Base-by-base conservation (phyloP, 176 grass and related monocot genomes). In the Cocos nucifera region DNA sequence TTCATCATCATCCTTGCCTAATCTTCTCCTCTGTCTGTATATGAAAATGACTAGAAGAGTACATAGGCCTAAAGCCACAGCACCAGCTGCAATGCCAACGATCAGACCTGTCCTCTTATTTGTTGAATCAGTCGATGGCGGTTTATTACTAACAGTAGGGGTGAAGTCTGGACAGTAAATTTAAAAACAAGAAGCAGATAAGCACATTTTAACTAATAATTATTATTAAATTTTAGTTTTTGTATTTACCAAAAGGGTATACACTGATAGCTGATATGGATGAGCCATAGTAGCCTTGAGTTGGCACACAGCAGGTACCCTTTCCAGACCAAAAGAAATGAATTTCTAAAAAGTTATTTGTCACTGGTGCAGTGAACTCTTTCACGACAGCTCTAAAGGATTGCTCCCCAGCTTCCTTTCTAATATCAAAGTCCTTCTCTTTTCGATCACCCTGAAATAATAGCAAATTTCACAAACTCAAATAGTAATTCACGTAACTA, bases 281-380 rank as follows among this genome's bases (percentile, higher is more conserved):
- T 21, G 67, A 4, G 5, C 75, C 75, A 58, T 78, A 78, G 58
- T 55, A 54, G 19, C 3, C 71, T n/a, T n/a, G n/a, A n/a, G n/a
- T n/a, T n/a, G n/a, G n/a, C n/a, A n/a, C 17, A 58, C 67, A 71
- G 18, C 75, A 78, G 30, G 75, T 77, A 19, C 74, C 74, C 49
- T 77, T 77, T 30, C 74, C 74, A 12, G 65, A 56, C 74, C 74
- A 77, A 57, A 78, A 78, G 35, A 78, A 64, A 64, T 78, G 75
- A 16, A 78, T 71, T 59, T 78, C 75, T 0, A 78, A 26, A 17
- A 78, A 78, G 55, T 78, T 78, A 71, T 65, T 71, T 28, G 49
- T 71, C n/a, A n/a, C n/a, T n/a, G n/a, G n/a, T n/a, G n/a, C n/a
- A n/a, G n/a, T n/a, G n/a, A n/a, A n/a, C n/a, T n/a, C n/a, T n/a